These are phyloP conservation scores for Cylindricascospora bacillispora DNA, from an alignment of 1,139 yeast genomes.

Conservation along the genomic window DNA sequence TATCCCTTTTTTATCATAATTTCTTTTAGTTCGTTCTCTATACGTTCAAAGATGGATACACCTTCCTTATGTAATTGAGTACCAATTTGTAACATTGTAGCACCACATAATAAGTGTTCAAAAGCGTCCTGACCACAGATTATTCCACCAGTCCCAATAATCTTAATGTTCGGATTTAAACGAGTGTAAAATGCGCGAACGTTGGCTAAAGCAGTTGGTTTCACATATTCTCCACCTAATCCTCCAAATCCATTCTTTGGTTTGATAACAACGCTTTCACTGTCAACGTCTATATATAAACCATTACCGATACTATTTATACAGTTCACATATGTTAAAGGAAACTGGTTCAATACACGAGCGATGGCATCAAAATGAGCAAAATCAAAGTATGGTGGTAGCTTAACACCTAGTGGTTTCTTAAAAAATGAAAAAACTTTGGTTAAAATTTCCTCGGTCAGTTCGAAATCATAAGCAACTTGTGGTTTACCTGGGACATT, in stretches of 20 bases:
- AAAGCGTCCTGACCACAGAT: constrained; percentile 20
- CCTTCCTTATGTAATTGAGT: constrained; percentile 21
- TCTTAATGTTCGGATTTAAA: constrained; percentile 17
- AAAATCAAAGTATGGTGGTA: constrained; percentile 23
- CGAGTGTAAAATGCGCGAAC: constrained; percentile 23
- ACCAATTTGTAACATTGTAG: constrained; percentile 22
- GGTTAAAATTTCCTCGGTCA: constrained; percentile 39
- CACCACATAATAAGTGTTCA: constrained; percentile 22
- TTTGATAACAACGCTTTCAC: too few relatives aligned
- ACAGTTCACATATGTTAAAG: constrained; percentile 20
- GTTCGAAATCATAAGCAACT: constrained; percentile 44
- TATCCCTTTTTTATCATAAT: constrained; percentile 20
- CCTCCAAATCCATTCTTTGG: too few relatives aligned
- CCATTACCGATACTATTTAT: constrained; percentile 23
- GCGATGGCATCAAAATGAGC: constrained; percentile 22
- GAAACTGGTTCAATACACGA: constrained; percentile 15
- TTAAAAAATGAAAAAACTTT: constrained; percentile 26
- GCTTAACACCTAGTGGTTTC: constrained; percentile 21
- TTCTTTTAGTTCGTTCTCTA: constrained; percentile 13
- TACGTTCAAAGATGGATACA: constrained; percentile 14
- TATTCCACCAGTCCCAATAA: constrained; percentile 24
- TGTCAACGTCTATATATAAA: too few relatives aligned
- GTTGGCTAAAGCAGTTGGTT: constrained; percentile 23
- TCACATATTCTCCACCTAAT: constrained; percentile 23
- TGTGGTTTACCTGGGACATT: constrained; percentile 31